Percentiles rank a stretch among this genome's conserved stretches.
Conservation (phyloP, 306 rosid genomes). For the Benincasa hispida region DNA sequence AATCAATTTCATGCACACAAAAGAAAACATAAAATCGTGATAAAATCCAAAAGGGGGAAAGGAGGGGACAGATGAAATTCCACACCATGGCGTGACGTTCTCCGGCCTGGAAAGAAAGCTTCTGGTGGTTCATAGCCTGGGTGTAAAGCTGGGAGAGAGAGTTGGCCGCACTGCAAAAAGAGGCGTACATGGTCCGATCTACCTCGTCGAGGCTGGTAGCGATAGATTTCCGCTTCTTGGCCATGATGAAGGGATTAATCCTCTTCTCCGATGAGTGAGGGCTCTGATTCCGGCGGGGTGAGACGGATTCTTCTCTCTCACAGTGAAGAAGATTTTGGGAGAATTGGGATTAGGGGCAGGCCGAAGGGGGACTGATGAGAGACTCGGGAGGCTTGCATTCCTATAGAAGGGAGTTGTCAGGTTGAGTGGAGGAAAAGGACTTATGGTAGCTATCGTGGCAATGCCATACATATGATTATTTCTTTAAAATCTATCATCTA, state of each 20-base stretch:
- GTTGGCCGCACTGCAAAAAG: conserved; percentile 90
- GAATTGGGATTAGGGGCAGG: background rate
- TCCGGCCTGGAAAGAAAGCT: conserved; percentile 89
- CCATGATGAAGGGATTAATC: conserved; percentile 15
- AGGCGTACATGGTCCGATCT: conserved; percentile 86
- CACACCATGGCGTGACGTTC: conserved; percentile 75
- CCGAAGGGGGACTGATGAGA: background rate
- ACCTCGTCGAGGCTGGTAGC: conserved; percentile 90
- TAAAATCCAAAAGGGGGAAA: background rate
- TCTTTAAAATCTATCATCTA: no score
- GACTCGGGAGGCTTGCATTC: background rate
- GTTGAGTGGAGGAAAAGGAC: conserved; percentile 9
- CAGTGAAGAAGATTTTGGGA: background rate
- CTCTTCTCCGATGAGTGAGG: background rate
- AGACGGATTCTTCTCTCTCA: background rate
- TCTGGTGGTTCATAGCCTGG: conserved; percentile 81
- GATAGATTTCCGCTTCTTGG: conserved; percentile 48
- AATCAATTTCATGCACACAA: background rate
- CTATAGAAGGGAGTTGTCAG: background rate
- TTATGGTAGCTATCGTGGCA: conserved; percentile 4
- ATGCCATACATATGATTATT: background rate
- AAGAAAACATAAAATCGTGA: background rate
- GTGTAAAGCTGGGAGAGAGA: conserved; percentile 90
- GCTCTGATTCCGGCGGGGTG: background rate
- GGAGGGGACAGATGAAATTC: conserved; percentile 11